Percentiles rank a stretch among this genome's conserved stretches.
phyloP scores from a whole-genome alignment of 2,329 filamentous ascomycete species.

The Zymoseptoria brevis region DNA sequence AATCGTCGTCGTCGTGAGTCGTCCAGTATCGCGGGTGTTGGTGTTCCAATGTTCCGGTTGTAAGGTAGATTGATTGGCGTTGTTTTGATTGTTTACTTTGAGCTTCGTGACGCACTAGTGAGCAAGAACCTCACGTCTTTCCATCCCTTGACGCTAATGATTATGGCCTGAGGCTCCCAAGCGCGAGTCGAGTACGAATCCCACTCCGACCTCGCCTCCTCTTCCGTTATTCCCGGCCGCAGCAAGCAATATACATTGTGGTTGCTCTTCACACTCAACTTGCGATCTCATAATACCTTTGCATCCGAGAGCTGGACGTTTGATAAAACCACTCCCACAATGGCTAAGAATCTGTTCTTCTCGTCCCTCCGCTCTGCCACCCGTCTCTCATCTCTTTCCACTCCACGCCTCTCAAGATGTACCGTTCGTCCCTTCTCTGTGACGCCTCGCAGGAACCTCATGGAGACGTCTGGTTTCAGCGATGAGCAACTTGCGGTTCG shows the following conservation, averaged over 20 bases:
- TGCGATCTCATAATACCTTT: background rate
- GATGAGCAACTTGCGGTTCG: constrained; percentile 65
- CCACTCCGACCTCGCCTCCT: background rate
- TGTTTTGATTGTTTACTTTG: background rate
- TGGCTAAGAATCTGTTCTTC: constrained; percentile 16
- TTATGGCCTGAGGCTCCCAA: no score
- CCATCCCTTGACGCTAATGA: no score
- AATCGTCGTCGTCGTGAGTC: constrained; percentile 7
- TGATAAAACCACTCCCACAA: constrained; percentile 1
- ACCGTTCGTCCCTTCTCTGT: constrained; percentile 27
- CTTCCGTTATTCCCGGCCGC: background rate
- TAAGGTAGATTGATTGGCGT: constrained; percentile 2
- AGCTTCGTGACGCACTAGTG: no score
- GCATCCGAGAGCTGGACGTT: background rate
- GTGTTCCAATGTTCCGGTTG: constrained; percentile 3
- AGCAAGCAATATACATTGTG: background rate
- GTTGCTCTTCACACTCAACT: background rate
- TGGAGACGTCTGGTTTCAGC: constrained; percentile 66
- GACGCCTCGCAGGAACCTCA: constrained; percentile 40
- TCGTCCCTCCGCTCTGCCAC: constrained; percentile 12
- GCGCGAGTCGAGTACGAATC: no score
- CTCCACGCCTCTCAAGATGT: constrained; percentile 10
- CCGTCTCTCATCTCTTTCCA: constrained; percentile 5
- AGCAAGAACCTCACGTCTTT: no score
- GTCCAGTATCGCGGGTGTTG: constrained; percentile 4